Conservation (phyloP, 2,329 filamentous ascomycete genomes). For the Colletotrichum sp. region DNA sequence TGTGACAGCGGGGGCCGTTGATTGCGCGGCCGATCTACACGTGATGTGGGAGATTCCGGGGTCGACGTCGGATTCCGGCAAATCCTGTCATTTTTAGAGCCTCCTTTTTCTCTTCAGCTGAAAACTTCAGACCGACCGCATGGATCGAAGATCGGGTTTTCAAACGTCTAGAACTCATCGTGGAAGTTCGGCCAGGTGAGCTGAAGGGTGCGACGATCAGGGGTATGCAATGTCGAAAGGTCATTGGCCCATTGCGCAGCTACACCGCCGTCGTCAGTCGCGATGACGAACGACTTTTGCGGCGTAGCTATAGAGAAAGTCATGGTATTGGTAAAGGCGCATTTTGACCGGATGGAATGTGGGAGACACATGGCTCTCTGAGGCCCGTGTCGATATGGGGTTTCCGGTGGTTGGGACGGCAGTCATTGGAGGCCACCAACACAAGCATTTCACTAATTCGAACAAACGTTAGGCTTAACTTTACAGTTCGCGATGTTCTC, state of each 20-base stretch:
- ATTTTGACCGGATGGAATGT: not conserved
- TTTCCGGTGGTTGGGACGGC: not conserved
- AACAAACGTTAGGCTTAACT: not conserved
- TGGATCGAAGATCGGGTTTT: not conserved
- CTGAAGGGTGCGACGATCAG: not conserved
- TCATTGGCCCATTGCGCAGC: not conserved
- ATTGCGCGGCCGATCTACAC: slow-evolving; percentile 8
- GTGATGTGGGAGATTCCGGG: slow-evolving; percentile 5
- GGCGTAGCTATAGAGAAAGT: not conserved
- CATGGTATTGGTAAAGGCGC: not conserved
- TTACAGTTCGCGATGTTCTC: not conserved
- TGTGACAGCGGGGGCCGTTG: not conserved
- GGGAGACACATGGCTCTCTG: not conserved
- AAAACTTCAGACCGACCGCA: not conserved
- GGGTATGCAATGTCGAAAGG: not conserved
- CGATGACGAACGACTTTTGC: not conserved
- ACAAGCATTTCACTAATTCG: not conserved
- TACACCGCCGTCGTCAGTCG: not conserved
- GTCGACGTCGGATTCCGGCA: not conserved
- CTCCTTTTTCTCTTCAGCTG: not conserved
- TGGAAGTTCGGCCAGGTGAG: not conserved
- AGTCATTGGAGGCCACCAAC: not conserved
- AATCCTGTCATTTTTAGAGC: not conserved
- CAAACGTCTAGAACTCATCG: not conserved
- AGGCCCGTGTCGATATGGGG: not conserved